Conservation (phyloP, 345 rosid genomes). For the Syzygium oleosum region DNA sequence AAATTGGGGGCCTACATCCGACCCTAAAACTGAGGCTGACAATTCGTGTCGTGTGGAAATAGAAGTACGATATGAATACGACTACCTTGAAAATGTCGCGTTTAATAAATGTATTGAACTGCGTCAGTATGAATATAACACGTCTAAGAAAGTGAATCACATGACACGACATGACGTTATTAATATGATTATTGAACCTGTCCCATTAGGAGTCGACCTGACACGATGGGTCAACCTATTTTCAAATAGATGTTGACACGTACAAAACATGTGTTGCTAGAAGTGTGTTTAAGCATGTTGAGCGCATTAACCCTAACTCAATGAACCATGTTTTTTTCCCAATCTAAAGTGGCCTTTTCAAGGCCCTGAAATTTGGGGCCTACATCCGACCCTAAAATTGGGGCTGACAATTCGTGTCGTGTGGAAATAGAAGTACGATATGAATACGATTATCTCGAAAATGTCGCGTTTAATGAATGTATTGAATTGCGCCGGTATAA, state of each 20-base stretch:
- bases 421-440: accelerated
- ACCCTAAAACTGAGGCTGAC: accelerated
- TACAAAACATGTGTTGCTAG: too few relatives aligned
- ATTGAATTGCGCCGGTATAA: accelerated
- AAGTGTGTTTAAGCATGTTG: too few relatives aligned
- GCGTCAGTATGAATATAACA: accelerated
- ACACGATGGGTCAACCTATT: accelerated
- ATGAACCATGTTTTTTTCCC: not conserved
- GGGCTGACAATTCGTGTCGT: accelerated
- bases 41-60: accelerated
- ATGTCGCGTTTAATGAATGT: not conserved
- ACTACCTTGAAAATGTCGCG: accelerated
- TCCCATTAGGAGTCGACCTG: not conserved
- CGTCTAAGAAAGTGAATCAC: accelerated
- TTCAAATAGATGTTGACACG: too few relatives aligned
- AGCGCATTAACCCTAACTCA: too few relatives aligned
- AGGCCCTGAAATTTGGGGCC: too few relatives aligned
- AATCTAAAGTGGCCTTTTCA: accelerated
- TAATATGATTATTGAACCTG: accelerated
- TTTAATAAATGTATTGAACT: not conserved
- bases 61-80: accelerated
- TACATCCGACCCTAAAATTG: not conserved
- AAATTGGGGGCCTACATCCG: too few relatives aligned
- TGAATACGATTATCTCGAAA: accelerated
- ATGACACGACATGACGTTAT: accelerated